A percentile compares a stretch with the other conserved stretches of the same genome.
Evolutionary conservation across 371 early-diverging fungal species (phyloP).

Genomic region (Rhizopus arrhizus): DNA sequence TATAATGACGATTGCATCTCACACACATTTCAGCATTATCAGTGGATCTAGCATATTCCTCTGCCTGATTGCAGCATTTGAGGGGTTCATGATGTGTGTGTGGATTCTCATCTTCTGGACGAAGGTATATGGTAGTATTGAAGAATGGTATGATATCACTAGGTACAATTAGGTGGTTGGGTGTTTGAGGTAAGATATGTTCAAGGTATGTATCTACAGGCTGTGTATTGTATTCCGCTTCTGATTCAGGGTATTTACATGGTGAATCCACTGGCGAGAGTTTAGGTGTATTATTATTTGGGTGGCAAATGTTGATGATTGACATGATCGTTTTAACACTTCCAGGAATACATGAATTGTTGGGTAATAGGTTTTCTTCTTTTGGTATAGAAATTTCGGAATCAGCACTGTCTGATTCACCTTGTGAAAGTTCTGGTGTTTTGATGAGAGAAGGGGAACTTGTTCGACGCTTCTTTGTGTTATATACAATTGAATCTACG

Average conservation of each 20-base stretch:
- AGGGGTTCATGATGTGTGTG: background rate
- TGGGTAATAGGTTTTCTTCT: background rate
- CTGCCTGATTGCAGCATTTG: constrained; percentile 6
- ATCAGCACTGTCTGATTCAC: background rate
- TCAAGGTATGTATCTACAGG: background rate
- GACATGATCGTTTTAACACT: constrained; percentile 21
- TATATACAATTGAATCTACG: background rate
- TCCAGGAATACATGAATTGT: constrained; percentile 12
- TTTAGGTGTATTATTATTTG: constrained; percentile 6
- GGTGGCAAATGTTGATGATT: background rate
- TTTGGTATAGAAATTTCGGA: background rate
- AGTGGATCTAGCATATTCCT: background rate
- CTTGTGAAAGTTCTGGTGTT: background rate
- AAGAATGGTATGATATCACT: too few species aligned
- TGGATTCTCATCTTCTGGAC: too few species aligned
- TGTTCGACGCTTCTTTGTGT: background rate
- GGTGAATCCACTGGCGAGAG: constrained; percentile 1
- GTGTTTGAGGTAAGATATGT: background rate
- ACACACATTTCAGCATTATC: constrained; percentile 12
- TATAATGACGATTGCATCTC: constrained; percentile 30
- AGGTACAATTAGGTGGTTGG: too few species aligned
- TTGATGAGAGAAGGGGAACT: too few species aligned
- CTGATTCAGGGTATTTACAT: constrained; percentile 1
- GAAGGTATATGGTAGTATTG: too few species aligned
- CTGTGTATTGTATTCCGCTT: background rate